Evolutionary conservation across 1,284 basidiomycete genomes (phyloP), one percentile per base, ranked within the genome.

Genomic region (Ustilago hordei): DNA sequence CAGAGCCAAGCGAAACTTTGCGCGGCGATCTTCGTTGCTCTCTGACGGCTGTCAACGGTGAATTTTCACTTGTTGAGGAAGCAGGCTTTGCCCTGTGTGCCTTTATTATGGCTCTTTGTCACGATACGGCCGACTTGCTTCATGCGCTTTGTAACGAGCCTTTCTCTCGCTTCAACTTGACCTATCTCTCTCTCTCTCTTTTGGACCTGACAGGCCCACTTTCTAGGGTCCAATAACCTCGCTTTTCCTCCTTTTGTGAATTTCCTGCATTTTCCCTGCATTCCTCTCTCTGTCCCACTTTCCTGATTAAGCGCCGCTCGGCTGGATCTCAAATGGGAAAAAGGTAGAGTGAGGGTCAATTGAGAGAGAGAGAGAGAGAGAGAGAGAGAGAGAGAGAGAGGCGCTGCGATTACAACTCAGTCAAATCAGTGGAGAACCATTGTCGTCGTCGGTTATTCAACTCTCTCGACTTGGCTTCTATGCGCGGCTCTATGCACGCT

Each of bases 281-380:
- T 50, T 28, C 48, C 48, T 28, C 48, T 50, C 12, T 48, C 12
- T 19, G 9, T 31, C 31, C 23, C 23, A 13, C 48, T 50, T 50
- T 50, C 48, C 48, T 50, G 31, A 50, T 50, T 32, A 12, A 28
- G 48, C 48, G 11, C 43, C 43, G 43, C 43, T 45, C n/a, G 43
- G 43, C 43, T 38, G 36, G 36, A 8, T 38, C 7, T 7, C n/a
- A 19, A 19, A 19, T 45, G 23, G 23, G 23, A 28, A 28, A 28
- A 28, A 28, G 23, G 23, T 28, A 28, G 23, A 28, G 23, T 28
- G 23, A 28, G 23, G 23, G 23, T n/a, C 7, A 19, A 19, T 43
- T 13, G 39, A 28, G 48, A 28, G 48, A 50, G 48, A 15, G 23
- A 31, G 19, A 31, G 12, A 50, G 28, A 13, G 31, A 50, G 17